phyloP scores from a whole-genome alignment of 331 rosid species.

The Rosa hybrid region DNA sequence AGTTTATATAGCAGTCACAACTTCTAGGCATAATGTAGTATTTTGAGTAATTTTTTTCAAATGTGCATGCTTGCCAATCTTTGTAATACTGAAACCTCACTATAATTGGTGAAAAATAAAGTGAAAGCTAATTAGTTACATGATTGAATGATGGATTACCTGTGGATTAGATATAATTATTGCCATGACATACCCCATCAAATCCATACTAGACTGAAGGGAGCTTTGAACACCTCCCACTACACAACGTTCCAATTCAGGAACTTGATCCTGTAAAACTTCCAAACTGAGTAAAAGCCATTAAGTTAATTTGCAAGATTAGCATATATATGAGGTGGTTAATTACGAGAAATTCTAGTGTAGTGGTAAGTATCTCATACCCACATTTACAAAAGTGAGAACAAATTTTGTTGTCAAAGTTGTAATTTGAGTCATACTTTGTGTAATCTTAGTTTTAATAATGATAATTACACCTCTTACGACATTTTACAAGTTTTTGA shows the following conservation, averaged over 20 bases:
- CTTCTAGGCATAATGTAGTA: too few species aligned
- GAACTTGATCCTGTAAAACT: conserved; percentile 59
- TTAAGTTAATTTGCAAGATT: neutral
- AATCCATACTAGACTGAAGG: conserved; percentile 78
- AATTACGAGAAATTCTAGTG: conserved; percentile 18
- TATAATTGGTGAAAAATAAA: neutral
- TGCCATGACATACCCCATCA: conserved; percentile 80
- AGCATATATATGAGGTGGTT: neutral
- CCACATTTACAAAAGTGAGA: too few species aligned
- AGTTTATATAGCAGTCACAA: too few species aligned
- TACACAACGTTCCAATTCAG: conserved; percentile 75
- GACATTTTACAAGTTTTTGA: too few species aligned
- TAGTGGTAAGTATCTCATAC: too few species aligned
- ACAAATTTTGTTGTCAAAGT: too few species aligned
- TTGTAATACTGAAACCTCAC: neutral
- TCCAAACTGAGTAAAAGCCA: conserved; percentile 6
- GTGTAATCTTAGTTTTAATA: too few species aligned
- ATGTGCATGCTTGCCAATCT: too few species aligned
- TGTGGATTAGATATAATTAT: conserved; percentile 69
- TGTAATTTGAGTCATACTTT: too few species aligned
- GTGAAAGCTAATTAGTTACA: too few species aligned
- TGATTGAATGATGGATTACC: conserved; percentile 38
- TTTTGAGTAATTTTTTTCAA: too few species aligned
- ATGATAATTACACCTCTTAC: too few species aligned
- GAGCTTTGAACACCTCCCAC: conserved; percentile 93